These are phyloP conservation scores for Phoenix dactylifera DNA, from an alignment of 176 grass and related monocot genomes.

Conservation along the genomic window DNA sequence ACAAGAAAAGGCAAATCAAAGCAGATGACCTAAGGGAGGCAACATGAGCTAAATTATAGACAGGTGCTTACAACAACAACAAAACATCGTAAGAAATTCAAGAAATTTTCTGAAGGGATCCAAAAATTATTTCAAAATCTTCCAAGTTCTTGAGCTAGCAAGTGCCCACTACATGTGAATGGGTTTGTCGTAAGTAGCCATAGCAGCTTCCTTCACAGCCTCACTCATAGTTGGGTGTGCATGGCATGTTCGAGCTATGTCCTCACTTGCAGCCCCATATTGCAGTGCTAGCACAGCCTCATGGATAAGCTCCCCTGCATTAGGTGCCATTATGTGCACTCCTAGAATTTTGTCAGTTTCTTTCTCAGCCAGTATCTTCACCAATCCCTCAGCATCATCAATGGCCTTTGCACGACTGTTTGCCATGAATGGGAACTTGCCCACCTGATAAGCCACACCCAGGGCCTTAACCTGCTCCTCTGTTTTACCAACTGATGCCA, in stretches of 20 bases:
- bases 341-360: conserved; percentile 76
- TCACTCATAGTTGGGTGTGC: conserved; percentile 79
- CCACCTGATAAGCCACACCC: conserved; percentile 59
- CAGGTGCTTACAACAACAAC: no score
- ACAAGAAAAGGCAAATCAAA: no score
- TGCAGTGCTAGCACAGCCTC: conserved; percentile 75
- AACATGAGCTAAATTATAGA: no score
- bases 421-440: conserved; percentile 75
- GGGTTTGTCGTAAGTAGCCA: conserved; percentile 62
- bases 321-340: conserved; percentile 77
- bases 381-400: conserved; percentile 70
- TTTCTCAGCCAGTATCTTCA: conserved; percentile 75
- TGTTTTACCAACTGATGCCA: conserved; percentile 84
- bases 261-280: conserved; percentile 74
- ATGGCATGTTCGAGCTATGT: conserved; percentile 77
- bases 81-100: no score
- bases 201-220: conserved; percentile 77
- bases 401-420: conserved; percentile 83
- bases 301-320: conserved; percentile 72
- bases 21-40: no score
- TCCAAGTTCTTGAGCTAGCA: no score
- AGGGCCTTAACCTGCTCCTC: conserved; percentile 75
- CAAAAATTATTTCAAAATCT: no score
- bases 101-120: no score
- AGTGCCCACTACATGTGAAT: conserved; percentile 44